These are phyloP conservation scores for Myxozyma lipomycoides DNA, from an alignment of 805 yeast species.

Conservation along the genomic window DNA sequence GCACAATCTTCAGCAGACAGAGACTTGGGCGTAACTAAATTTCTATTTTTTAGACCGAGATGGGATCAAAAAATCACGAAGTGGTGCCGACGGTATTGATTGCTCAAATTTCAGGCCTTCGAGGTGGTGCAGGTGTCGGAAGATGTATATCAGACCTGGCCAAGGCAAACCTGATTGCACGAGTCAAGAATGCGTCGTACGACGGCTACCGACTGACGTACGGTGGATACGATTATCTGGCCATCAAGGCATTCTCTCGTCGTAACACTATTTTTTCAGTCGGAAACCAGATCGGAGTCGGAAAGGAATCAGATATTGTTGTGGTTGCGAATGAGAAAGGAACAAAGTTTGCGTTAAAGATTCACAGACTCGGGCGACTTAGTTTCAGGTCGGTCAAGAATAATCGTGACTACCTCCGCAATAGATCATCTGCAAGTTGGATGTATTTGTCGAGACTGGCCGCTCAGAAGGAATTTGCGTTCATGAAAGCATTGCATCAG, in stretches of 20 bases:
- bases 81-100: slow-evolving; percentile 87
- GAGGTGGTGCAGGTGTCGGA: slow-evolving; percentile 71
- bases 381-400: slow-evolving; percentile 90
- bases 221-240: slow-evolving; percentile 88
- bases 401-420: slow-evolving; percentile 83
- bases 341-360: slow-evolving; percentile 69
- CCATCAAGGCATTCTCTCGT: slow-evolving; percentile 76
- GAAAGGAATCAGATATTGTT: slow-evolving; percentile 95
- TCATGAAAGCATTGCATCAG: slow-evolving; percentile 68
- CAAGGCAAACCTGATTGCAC: slow-evolving; percentile 70
- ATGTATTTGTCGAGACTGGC: slow-evolving; percentile 86
- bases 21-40: background rate
- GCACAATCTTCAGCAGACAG: slow-evolving; percentile 2
- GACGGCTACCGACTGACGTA: slow-evolving; percentile 91
- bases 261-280: slow-evolving; percentile 69
- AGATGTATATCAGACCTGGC: slow-evolving; percentile 82
- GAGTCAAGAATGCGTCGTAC: slow-evolving; percentile 66
- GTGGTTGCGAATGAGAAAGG: slow-evolving; percentile 70
- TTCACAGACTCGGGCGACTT: slow-evolving; percentile 90
- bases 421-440: slow-evolving; percentile 76
- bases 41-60: slow-evolving; percentile 45
- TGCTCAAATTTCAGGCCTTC: slow-evolving; percentile 70
- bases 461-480: slow-evolving; percentile 87
- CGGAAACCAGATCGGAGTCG: slow-evolving; percentile 89
- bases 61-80: slow-evolving; percentile 89